These are phyloP conservation scores for Cydonia oblonga DNA, from an alignment of 331 rosid species.

Conservation along the genomic window DNA sequence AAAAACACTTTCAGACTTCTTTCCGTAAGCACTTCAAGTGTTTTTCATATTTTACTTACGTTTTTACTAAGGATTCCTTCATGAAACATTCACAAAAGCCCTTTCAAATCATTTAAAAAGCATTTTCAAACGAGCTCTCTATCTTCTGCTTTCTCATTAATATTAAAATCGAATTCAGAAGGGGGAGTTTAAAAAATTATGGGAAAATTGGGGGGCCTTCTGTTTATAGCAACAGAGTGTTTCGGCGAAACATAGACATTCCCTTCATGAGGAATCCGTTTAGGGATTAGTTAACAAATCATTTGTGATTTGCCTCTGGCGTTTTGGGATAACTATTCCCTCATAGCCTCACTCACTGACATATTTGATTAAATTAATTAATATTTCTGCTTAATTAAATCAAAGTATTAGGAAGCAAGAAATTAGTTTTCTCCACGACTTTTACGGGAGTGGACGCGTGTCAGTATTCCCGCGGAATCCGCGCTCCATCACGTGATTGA, in stretches of 20 bases:
- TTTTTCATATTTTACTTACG: too few relatives aligned
- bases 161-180: neutral
- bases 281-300: constrained; percentile 84
- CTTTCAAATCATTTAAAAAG: too few relatives aligned
- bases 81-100: too few relatives aligned
- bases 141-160: too few relatives aligned
- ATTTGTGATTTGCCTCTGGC: constrained; percentile 7
- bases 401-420: neutral
- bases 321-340: neutral
- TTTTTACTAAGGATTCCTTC: too few relatives aligned
- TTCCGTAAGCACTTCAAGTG: too few relatives aligned
- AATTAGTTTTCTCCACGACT: neutral
- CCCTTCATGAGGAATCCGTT: constrained; percentile 48
- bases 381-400: neutral
- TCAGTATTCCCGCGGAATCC: constrained; percentile 22
- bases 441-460: constrained; percentile 15
- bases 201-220: too few relatives aligned
- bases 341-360: neutral
- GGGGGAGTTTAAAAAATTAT: neutral
- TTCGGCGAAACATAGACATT: constrained; percentile 39
- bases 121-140: rapidly evolving
- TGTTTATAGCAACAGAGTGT: constrained; percentile 8
- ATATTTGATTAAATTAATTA: neutral
- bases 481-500: constrained; percentile 71
- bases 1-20: too few relatives aligned